Evolutionary conservation across 805 yeast species (phyloP), one percentile per base, ranked within the genome.

Genomic region (Pichia deserticola): DNA sequence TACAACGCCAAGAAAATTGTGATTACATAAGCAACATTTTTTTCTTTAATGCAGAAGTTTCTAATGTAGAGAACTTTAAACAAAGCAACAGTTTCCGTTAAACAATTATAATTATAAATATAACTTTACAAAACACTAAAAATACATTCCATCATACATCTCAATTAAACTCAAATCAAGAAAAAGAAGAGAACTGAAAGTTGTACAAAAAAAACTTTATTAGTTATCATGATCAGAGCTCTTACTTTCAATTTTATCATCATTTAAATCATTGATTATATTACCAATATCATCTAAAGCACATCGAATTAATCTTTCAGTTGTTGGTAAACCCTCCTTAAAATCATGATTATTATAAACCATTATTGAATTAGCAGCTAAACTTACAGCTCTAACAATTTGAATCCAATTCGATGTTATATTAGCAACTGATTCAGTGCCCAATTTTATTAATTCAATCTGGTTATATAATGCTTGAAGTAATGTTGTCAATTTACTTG

Each of bases 391-490:
- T 51, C 78, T 71, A 20, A 80, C 67, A 20, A 84, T 81, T 50
- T 76, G 78, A 49, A 76, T 74, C 90, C 90, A 84, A 56, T 81
- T 82, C 3, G 78, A 71, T 57, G 85, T 71, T 1, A 84, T 77
- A 5, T 73, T 64, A 3, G 79, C 77, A 7, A 81, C 82, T 37
- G 83, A 76, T 42, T 73, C 80, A 1, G 88, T 73, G 0, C 89
- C 89, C 39, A 75, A 74, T 45, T 72, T 65, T 64, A 81, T 65
- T 13, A 70, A 69, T 20, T 71, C 75, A 8, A 83, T 60, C 52
- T 76, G 76, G 5, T 65, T 63, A n/a, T 74, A 76, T 5, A 82
- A 66, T 15, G 66, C 68, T 36, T 74, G 78, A 20, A 83, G 65
- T 53, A 78, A 76, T 3, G 52, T 51, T 7, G 78, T 73, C 32